Conservation (phyloP, 1,284 basidiomycete genomes). For the Austroboletus novae-zelandiae region DNA sequence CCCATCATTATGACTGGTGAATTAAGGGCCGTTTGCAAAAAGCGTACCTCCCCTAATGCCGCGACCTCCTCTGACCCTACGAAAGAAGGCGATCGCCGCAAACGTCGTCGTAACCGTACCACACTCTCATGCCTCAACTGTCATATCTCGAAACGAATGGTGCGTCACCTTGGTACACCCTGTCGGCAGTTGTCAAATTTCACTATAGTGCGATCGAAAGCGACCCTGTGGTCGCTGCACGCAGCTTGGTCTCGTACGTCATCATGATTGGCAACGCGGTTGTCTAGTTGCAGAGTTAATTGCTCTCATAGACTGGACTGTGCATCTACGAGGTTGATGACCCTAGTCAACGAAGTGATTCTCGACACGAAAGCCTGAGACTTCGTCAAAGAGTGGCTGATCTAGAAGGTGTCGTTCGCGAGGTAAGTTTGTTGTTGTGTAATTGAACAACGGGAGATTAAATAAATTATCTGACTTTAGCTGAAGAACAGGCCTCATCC, state of each 20-base stretch:
- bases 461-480: slow-evolving; percentile 26
- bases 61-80: no score
- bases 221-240: no score
- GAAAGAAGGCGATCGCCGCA: no score
- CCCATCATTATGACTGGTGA: slow-evolving; percentile 27
- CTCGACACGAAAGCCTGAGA: slow-evolving; percentile 62
- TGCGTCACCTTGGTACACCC: slow-evolving; percentile 32
- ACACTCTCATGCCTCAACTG: slow-evolving; percentile 63
- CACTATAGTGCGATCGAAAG: slow-evolving; percentile 64
- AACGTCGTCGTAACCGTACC: slow-evolving; percentile 60
- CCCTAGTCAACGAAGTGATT: slow-evolving; percentile 51
- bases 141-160: slow-evolving; percentile 82
- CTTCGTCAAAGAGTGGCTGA: slow-evolving; percentile 77
- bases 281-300: slow-evolving; percentile 5
- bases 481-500: slow-evolving; percentile 74
- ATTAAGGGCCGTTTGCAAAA: slow-evolving; percentile 26
- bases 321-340: slow-evolving; percentile 85
- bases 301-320: slow-evolving; percentile 52
- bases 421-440: slow-evolving; percentile 46
- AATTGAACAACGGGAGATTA: neutral
- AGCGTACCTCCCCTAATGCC: slow-evolving; percentile 22
- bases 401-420: slow-evolving; percentile 78
- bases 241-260: slow-evolving; percentile 59
- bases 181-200: neutral
- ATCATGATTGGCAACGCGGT: neutral